A percentile compares a stretch with the other conserved stretches of the same genome.
Conservation (phyloP, 345 rosid genomes). For the Acer yangbiense region DNA sequence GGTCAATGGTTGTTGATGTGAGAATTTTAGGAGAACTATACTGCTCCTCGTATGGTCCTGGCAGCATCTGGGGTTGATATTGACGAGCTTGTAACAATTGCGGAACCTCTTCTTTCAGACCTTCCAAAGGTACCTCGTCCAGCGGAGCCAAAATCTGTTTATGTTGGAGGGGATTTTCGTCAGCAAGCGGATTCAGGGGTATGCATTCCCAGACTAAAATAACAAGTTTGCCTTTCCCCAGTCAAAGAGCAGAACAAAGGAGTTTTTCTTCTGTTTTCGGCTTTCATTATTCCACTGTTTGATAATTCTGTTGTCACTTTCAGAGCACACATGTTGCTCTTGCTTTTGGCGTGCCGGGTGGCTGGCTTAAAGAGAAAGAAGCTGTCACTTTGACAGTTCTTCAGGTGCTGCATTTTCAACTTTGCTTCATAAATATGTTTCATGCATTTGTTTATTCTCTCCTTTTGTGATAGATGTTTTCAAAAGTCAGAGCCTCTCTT, state of each 20-base stretch:
- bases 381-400: conserved; percentile 63
- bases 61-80: conserved; percentile 77
- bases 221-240: conserved; percentile 17
- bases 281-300: background rate
- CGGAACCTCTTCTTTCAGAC: conserved; percentile 69
- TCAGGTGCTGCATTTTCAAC: conserved; percentile 49
- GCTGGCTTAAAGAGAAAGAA: conserved; percentile 75
- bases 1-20: conserved; percentile 20
- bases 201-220: conserved; percentile 14
- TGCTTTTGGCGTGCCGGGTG: conserved; percentile 74
- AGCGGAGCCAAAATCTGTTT: conserved; percentile 54
- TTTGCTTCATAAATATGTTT: conserved; percentile 5
- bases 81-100: conserved; percentile 59
- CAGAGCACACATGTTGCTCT: conserved; percentile 72
- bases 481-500: background rate
- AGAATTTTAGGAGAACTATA: conserved; percentile 57
- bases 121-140: conserved; percentile 44
- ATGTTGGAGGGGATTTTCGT: conserved; percentile 77
- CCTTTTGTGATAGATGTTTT: background rate
- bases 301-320: conserved; percentile 2
- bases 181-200: conserved; percentile 66
- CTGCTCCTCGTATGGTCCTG: conserved; percentile 71
- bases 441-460: background rate
- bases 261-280: background rate
- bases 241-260: background rate